Conservation (phyloP, 768 basidiomycete species). For the Pholiota molesta region DNA sequence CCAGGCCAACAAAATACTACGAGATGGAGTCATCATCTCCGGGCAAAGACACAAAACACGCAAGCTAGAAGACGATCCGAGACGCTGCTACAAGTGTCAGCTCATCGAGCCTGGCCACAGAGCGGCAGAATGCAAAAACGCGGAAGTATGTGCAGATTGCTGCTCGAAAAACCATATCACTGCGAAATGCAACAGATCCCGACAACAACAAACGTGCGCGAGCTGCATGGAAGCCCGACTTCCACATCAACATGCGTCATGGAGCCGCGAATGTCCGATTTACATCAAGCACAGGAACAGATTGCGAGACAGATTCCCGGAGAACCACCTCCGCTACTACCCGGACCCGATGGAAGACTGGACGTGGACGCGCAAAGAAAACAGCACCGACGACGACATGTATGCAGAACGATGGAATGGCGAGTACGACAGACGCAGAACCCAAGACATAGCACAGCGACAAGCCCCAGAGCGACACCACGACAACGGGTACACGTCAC, state of each 20-base stretch:
- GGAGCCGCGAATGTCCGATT: not conserved
- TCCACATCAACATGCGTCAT: conserved; percentile 7
- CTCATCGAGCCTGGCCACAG: conserved; percentile 10
- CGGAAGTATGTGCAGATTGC: conserved; percentile 17
- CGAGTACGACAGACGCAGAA: not conserved
- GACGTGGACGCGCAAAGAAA: not conserved
- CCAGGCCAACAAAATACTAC: conserved; percentile 9
- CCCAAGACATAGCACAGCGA: not conserved
- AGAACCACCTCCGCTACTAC: not conserved
- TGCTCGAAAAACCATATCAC: conserved; percentile 4
- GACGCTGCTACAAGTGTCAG: conserved; percentile 17
- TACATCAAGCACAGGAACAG: not conserved
- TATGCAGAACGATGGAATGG: not conserved
- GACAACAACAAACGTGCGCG: conserved; percentile 1
- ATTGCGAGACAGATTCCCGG: not conserved
- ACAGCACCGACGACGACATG: not conserved
- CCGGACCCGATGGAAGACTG: not conserved
- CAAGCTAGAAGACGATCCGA: conserved; percentile 16
- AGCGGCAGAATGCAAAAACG: not conserved
- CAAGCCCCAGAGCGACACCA: too few species aligned
- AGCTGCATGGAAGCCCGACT: conserved; percentile 5
- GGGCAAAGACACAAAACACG: not conserved
- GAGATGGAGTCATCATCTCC: conserved; percentile 7
- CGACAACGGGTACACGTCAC: too few species aligned
- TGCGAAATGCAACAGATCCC: conserved; percentile 2